Evolutionary conservation across 495 filamentous ascomycete species (phyloP), one percentile per base, ranked within the genome.

Genomic region (Talaromyces borbonicus): DNA sequence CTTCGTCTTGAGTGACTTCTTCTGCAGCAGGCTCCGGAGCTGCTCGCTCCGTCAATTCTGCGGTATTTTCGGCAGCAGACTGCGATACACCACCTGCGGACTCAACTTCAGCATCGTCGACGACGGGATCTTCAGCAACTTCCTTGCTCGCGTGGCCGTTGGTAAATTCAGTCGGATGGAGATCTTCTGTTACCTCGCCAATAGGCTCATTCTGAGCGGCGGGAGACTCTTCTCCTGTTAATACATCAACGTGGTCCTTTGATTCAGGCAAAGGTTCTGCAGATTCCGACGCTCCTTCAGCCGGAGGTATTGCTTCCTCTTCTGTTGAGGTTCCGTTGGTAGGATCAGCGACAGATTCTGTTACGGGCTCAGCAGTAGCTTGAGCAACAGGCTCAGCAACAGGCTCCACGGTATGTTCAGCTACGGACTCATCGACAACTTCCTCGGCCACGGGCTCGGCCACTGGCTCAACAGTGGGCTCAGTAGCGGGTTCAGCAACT

Each of bases 311-410:
- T 36, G 16, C 48, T 43, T 23, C 5, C 22, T 16, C 33, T 41
- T 47, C 52, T 40, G 44, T 49, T 9, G 39, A 33, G 8, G 39
- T 43, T 33, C 36, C 38, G 33, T 59, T 52, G 12, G 41, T 43
- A 12, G 37, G 15, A 40, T 47, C 49, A n/a, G 40, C n/a, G 11
- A 36, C 19, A 14, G 48, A 31, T 26, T 48, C 11, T 3, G 48
- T n/a, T 23, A 24, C 41, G 18, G 19, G 36, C 15, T 29, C 8
- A 5, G 41, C 8, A 3, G 29, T 19, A 20, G 36, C 15, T 16
- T 43, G 46, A 18, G 24, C 15, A 36, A 7, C 33, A 3, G 33
- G 33, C 15, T 36, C 33, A 18, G 15, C 3, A 7, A 4, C 35
- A 23, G 35, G 5, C 15, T 42, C n/a, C n/a, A n/a, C 39, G 12